These are phyloP conservation scores for Rhizophagus prolifer DNA, from an alignment of 192 early-diverging fungal species.

Conservation along the genomic window DNA sequence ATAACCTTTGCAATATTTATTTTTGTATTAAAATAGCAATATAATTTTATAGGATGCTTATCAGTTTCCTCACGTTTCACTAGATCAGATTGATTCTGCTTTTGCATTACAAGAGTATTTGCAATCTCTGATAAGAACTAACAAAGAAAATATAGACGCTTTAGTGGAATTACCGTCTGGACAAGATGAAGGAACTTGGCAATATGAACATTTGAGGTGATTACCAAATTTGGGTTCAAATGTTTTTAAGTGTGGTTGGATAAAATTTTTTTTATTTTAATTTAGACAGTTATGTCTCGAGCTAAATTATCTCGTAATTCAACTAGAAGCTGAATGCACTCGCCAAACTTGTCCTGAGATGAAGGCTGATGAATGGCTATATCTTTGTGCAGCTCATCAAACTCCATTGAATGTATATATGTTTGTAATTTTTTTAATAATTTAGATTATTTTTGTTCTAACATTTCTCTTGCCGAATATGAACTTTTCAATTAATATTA, in stretches of 20 bases:
- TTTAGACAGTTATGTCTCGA: conserved; percentile 82
- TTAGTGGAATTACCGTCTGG: conserved; percentile 64
- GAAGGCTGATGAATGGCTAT: conserved; percentile 89
- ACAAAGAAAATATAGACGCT: conserved; percentile 59
- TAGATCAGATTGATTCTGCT: conserved; percentile 68
- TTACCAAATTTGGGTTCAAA: neutral
- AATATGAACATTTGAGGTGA: conserved; percentile 87
- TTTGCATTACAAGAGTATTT: conserved; percentile 80
- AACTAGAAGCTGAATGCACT: conserved; percentile 77
- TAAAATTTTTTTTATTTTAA: neutral
- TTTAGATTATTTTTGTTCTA: conserved; percentile 17
- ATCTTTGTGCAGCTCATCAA: conserved; percentile 89
- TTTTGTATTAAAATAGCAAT: neutral
- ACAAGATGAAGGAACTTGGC: conserved; percentile 71
- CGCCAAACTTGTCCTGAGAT: conserved; percentile 80
- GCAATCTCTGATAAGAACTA: conserved; percentile 65
- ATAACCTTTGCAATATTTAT: neutral
- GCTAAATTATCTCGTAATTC: conserved; percentile 72
- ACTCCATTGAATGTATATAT: conserved; percentile 64
- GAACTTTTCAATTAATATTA: conserved; percentile 31
- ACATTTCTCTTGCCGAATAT: neutral
- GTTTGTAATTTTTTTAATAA: neutral
- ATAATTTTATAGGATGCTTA: conserved; percentile 39
- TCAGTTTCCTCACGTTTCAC: conserved; percentile 47
- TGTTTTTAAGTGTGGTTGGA: no score